phyloP scores from a whole-genome alignment of 2,329 filamentous ascomycete genomes.

The Cercospora nicotianae region DNA sequence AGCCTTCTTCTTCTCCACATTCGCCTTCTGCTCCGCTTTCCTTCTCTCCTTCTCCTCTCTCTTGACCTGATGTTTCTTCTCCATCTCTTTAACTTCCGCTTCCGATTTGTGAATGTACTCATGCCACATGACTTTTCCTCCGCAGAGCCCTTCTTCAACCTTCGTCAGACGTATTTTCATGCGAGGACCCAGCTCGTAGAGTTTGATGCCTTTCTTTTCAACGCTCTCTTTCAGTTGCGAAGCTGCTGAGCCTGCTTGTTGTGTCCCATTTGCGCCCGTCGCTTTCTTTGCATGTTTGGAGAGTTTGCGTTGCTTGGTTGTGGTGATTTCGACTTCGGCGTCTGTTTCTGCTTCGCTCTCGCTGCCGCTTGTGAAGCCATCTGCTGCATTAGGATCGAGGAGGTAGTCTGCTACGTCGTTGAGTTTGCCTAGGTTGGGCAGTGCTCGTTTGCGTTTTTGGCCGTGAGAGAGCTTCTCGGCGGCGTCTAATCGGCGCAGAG shows the following conservation, averaged over 20 bases:
- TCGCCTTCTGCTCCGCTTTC: conserved; percentile 80
- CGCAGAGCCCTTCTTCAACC: conserved; percentile 90
- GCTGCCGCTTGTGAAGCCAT: conserved; percentile 87
- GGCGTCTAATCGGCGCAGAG: conserved; percentile 78
- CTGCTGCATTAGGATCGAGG: conserved; percentile 71
- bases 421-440: conserved; percentile 87
- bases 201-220: conserved; percentile 83
- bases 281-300: conserved; percentile 48
- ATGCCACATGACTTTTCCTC: conserved; percentile 95
- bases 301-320: conserved; percentile 61
- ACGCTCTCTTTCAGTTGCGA: conserved; percentile 53
- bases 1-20: conserved; percentile 82
- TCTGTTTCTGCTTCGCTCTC: conserved; percentile 93
- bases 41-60: conserved; percentile 79
- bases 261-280: conserved; percentile 40
- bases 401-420: conserved; percentile 95
- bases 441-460: conserved; percentile 44
- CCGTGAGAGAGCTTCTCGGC: conserved; percentile 74
- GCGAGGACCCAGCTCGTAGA: conserved; percentile 87
- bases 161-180: conserved; percentile 89
- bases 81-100: conserved; percentile 73
- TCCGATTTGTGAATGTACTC: conserved; percentile 86
- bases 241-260: neutral
- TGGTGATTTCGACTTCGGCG: conserved; percentile 84
- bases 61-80: conserved; percentile 77